A percentile compares a stretch with the other conserved stretches of the same genome.
Evolutionary conservation across 2,329 filamentous ascomycete species (phyloP).

Genomic region (Diaporthe vaccinii): DNA sequence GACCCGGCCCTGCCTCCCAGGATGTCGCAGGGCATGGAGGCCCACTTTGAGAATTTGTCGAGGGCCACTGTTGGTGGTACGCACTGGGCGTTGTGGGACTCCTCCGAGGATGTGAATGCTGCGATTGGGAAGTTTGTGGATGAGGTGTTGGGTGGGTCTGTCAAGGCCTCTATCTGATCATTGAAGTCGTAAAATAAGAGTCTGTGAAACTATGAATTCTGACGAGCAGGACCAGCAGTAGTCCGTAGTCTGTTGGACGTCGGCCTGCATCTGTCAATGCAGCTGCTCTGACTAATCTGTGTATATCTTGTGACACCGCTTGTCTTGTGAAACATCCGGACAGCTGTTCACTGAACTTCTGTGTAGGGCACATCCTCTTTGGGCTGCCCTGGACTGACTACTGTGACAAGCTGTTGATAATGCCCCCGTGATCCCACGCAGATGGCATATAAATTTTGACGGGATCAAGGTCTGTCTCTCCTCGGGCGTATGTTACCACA

Average conservation of each 20-base stretch:
- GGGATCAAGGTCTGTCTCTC: neutral
- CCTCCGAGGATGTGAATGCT: conserved; percentile 77
- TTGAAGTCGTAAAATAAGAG: neutral
- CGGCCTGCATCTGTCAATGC: neutral
- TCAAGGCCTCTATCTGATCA: conserved; percentile 55
- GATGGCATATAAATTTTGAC: neutral
- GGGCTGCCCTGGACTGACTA: neutral
- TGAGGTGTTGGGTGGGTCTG: conserved; percentile 55
- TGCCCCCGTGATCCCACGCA: neutral
- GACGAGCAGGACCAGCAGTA: neutral
- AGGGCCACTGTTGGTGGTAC: conserved; percentile 74
- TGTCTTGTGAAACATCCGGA: neutral
- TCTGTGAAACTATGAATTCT: neutral
- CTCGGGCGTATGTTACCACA: too few relatives aligned
- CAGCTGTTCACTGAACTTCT: neutral
- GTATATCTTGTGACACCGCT: neutral
- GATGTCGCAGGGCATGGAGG: conserved; percentile 80
- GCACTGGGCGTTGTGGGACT: conserved; percentile 89
- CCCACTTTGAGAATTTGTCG: conserved; percentile 74
- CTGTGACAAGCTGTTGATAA: neutral
- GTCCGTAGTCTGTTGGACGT: neutral
- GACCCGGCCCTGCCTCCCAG: conserved; percentile 81
- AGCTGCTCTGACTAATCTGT: neutral
- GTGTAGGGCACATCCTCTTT: neutral
- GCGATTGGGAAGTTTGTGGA: conserved; percentile 78